Conservation (phyloP, 225 moss, liverwort and hornwort species). For the Neckera pumila region DNA sequence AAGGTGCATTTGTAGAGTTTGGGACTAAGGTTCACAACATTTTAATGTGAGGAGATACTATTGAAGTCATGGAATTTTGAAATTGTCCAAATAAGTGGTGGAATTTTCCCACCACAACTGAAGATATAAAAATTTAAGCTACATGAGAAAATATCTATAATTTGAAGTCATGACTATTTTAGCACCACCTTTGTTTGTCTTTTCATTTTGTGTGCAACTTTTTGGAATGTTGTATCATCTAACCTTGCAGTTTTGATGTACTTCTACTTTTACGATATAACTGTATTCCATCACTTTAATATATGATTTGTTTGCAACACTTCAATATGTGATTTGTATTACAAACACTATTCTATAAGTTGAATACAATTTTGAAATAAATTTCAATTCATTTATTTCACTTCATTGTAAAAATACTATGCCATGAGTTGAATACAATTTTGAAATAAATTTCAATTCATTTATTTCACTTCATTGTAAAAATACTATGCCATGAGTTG, state of each 20-base stretch:
- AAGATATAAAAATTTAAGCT: background rate
- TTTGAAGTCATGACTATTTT: background rate
- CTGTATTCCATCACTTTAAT: background rate
- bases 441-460: too few species aligned
- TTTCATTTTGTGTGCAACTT: fast-evolving
- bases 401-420: too few species aligned
- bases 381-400: too few species aligned
- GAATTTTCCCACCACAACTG: fast-evolving
- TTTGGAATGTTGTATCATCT: background rate
- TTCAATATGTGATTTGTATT: too few species aligned
- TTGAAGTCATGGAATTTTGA: background rate
- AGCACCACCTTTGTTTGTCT: fast-evolving
- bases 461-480: too few species aligned
- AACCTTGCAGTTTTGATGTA: fast-evolving
- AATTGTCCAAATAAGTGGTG: background rate
- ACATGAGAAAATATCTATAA: too few species aligned
- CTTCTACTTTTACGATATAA: fast-evolving
- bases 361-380: too few species aligned
- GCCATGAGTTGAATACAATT: too few species aligned
- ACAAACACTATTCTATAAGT: too few species aligned
- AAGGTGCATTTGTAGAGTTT: background rate
- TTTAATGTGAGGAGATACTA: background rate
- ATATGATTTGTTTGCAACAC: background rate
- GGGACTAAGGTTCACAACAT: background rate
- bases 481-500: background rate